phyloP scores from a whole-genome alignment of 257 asterid genomes.

The Salvia splendens region DNA sequence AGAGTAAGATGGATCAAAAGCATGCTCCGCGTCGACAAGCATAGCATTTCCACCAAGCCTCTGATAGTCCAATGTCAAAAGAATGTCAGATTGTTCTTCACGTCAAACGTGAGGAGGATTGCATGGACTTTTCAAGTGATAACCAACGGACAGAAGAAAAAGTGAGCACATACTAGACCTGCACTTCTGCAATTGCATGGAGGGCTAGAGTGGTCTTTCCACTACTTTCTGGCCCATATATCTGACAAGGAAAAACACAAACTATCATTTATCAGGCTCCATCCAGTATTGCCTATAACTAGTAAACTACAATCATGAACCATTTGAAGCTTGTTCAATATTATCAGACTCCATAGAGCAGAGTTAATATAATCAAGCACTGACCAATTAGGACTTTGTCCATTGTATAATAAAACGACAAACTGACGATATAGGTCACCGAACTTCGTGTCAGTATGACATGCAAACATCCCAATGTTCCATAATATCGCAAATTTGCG shows the following conservation, averaged over 20 bases:
- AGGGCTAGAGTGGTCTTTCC: conserved; percentile 98
- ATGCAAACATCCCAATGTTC: background rate
- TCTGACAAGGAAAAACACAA: conserved; percentile 42
- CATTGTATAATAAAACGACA: background rate
- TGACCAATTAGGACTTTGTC: background rate
- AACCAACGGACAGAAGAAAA: conserved; percentile 31
- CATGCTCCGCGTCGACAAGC: conserved; percentile 99
- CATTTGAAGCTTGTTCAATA: background rate
- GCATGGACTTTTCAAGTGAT: conserved; percentile 16
- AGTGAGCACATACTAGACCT: conserved; percentile 72
- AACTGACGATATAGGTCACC: background rate
- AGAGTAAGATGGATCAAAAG: conserved; percentile 97
- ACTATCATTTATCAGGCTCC: conserved; percentile 31
- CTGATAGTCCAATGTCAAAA: conserved; percentile 48
- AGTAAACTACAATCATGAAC: background rate
- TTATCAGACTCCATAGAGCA: background rate
- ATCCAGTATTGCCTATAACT: conserved; percentile 3
- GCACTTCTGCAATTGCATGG: conserved; percentile 99
- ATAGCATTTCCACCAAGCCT: conserved; percentile 96
- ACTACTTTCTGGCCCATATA: conserved; percentile 99
- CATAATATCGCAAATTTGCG: background rate
- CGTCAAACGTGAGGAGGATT: conserved; percentile 16
- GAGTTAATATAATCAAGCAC: background rate
- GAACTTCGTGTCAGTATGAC: background rate
- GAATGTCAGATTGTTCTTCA: conserved; percentile 29